These are phyloP conservation scores for Clarireedia hainanense DNA, from an alignment of 2,329 filamentous ascomycete species.

Conservation along the genomic window DNA sequence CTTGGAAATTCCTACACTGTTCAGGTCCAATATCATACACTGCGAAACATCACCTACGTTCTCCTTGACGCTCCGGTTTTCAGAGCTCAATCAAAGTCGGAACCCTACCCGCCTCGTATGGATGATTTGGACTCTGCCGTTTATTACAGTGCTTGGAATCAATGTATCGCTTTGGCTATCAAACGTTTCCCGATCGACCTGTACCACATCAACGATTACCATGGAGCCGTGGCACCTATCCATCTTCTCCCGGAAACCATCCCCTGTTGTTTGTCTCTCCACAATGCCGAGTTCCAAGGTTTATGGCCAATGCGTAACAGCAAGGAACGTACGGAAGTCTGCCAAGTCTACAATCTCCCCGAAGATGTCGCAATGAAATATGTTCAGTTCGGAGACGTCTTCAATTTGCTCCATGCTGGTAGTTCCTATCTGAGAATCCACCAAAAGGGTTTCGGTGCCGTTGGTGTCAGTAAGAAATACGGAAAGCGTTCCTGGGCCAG, in stretches of 20 bases:
- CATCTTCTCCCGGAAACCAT: constrained; percentile 54
- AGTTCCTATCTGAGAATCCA: constrained; percentile 59
- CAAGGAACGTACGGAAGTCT: constrained; percentile 55
- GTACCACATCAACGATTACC: constrained; percentile 62
- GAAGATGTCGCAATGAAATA: constrained; percentile 50
- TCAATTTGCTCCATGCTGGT: constrained; percentile 56
- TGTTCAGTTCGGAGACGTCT: constrained; percentile 61
- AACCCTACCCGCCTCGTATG: constrained; percentile 61
- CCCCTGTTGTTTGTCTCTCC: constrained; percentile 55
- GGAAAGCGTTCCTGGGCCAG: constrained; percentile 57
- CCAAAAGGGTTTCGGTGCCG: constrained; percentile 60
- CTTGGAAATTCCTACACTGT: constrained; percentile 53
- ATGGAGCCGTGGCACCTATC: constrained; percentile 54
- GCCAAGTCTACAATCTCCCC: constrained; percentile 54
- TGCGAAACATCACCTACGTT: constrained; percentile 61
- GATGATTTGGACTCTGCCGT: constrained; percentile 61
- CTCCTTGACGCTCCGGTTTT: constrained; percentile 53
- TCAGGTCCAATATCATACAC: constrained; percentile 53
- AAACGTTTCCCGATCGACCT: constrained; percentile 54
- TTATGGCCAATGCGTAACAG: constrained; percentile 59
- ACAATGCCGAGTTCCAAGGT: constrained; percentile 64
- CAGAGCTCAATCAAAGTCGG: constrained; percentile 51
- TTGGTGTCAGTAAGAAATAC: constrained; percentile 62
- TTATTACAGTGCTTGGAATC: constrained; percentile 64
- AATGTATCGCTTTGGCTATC: constrained; percentile 57